These are phyloP conservation scores for Boletus rubroflammeus DNA, from an alignment of 768 basidiomycete species.

Conservation along the genomic window DNA sequence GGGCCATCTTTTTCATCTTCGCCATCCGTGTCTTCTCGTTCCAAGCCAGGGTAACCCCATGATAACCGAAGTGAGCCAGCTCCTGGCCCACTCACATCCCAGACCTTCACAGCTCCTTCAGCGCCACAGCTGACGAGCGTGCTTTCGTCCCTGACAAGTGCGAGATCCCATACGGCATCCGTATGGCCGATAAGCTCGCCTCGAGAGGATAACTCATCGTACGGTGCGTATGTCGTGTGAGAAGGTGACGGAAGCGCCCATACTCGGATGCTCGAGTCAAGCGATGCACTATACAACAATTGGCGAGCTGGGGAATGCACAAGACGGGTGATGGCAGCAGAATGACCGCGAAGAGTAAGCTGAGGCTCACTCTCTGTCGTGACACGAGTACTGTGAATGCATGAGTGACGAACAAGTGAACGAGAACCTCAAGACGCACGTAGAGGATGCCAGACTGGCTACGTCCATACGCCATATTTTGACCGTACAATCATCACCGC, in stretches of 20 bases:
- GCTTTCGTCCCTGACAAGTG: constrained; percentile 77
- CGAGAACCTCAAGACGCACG: constrained; percentile 48
- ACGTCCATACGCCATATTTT: constrained; percentile 95
- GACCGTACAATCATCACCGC: constrained; percentile 91
- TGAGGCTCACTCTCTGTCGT: constrained; percentile 91
- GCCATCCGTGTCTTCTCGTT: constrained; percentile 36
- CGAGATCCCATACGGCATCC: constrained; percentile 95
- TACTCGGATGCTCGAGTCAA: constrained; percentile 90
- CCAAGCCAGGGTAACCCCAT: constrained; percentile 78
- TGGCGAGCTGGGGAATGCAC: constrained; percentile 74
- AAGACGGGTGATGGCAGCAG: constrained; percentile 83
- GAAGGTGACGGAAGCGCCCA: constrained; percentile 77
- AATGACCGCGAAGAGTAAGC: constrained; percentile 90
- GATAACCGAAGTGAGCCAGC: constrained; percentile 61
- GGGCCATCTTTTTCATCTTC: constrained; percentile 44
- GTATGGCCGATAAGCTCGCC: constrained; percentile 89
- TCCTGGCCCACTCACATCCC: constrained; percentile 76
- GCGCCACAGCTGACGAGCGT: constrained; percentile 87
- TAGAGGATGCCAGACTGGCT: constrained; percentile 65
- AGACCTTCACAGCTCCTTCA: constrained; percentile 90
- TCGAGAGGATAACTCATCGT: constrained; percentile 73
- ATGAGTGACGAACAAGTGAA: constrained; percentile 1
- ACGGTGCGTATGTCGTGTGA: constrained; percentile 89
- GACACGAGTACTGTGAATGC: constrained; percentile 49
- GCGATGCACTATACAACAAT: constrained; percentile 83